Base-by-base conservation (phyloP, 495 filamentous ascomycete species). In the Geoglossum glabrum region DNA sequence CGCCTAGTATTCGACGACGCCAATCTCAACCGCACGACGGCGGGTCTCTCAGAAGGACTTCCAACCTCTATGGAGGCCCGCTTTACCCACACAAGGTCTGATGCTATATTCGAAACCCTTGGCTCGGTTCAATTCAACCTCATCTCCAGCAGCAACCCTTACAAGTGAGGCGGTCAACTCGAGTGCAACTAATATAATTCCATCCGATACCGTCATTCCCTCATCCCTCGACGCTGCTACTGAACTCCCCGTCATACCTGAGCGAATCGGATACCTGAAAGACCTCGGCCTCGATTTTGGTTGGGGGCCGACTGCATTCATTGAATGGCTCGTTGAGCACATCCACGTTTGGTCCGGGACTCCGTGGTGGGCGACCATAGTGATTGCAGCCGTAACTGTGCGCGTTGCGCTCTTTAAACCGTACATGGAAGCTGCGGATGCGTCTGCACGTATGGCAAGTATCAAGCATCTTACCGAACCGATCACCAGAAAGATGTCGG, bases 251-350 rank as follows among this genome's bases (percentile, higher is more conserved):
- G 64, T 73, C 30, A 75, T 85, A 43, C 77, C 84, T 21, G 84
- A 87, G 61, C 72, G 78, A 21, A 81, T 92, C 59, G 92, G 92
- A 54, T 95, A 86, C 63, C 74, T 98, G 54, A 83, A 85, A 62
- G 76, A 77, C 0, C 70, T 95, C 23, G 92, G 92, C 1, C 69
- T 97, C 23, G 87, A 95, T 61, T 96, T 79, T 64, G 87, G 89
- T 64, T 88, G 73, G 73, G 90, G 92, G 25, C 75, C 82, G 1
- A 83, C 86, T 0, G 64, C 79, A 0, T 59, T 77, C 10, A 76
- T 92, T 56, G 73, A 96, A 72, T 86, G 71, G 70, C 3, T 81
- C 8, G 69, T 96, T 31, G 92, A 98, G 70, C 81, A 90, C 64
- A 64, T 92, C 54, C 86, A 96, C 69, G 69, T 95, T 57, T 81